Percentiles rank a stretch among this genome's conserved stretches.
phyloP scores from a whole-genome alignment of 805 yeast genomes.

The Starmerella vitae region DNA sequence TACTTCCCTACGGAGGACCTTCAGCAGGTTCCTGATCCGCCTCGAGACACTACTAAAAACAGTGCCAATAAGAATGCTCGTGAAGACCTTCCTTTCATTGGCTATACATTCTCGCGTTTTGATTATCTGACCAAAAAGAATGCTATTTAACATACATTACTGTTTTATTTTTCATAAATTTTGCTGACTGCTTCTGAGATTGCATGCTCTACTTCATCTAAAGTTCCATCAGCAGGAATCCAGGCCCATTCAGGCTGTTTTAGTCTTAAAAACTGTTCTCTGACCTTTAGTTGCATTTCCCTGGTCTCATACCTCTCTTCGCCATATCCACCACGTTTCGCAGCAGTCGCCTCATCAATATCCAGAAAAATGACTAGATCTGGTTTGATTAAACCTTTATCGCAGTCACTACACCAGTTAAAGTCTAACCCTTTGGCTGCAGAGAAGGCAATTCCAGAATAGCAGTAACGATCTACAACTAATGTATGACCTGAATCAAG shows the following conservation, averaged over 20 bases:
- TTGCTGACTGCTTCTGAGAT: neutral
- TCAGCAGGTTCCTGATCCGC: conserved; percentile 87
- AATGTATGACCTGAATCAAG: conserved; percentile 45
- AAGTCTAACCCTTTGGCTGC: conserved; percentile 64
- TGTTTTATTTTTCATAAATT: neutral
- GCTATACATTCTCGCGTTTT: conserved; percentile 90
- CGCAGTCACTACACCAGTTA: conserved; percentile 74
- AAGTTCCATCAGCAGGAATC: conserved; percentile 47
- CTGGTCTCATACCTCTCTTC: conserved; percentile 78
- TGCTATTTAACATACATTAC: conserved; percentile 20
- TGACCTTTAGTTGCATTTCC: conserved; percentile 64
- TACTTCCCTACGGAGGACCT: conserved; percentile 97
- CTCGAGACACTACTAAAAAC: conserved; percentile 35
- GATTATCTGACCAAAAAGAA: conserved; percentile 60
- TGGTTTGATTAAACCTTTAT: conserved; percentile 72
- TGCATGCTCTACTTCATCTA: conserved; percentile 38
- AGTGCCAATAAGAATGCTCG: conserved; percentile 36
- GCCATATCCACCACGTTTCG: conserved; percentile 68
- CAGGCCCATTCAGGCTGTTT: conserved; percentile 30
- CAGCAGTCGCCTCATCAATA: conserved; percentile 35
- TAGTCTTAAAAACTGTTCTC: conserved; percentile 38
- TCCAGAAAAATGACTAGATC: conserved; percentile 71
- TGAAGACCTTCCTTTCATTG: conserved; percentile 92
- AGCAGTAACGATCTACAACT: conserved; percentile 74
- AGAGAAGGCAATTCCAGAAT: conserved; percentile 87